phyloP scores from a whole-genome alignment of 2,329 filamentous ascomycete species.

The Cladophialophora chaetospira region DNA sequence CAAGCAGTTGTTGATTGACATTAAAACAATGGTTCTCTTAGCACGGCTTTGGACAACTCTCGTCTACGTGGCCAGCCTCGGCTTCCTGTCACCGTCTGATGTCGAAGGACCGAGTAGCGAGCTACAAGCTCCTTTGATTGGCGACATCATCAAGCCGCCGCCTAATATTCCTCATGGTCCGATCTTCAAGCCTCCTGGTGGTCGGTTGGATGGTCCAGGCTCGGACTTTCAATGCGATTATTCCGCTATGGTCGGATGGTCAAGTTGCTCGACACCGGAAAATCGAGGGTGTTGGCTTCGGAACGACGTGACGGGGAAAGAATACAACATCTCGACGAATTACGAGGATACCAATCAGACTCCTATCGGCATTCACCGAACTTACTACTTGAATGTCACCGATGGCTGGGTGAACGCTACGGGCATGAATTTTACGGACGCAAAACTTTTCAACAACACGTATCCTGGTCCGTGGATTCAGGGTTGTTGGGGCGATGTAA shows the following conservation, averaged over 20 bases:
- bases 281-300: slow-evolving; percentile 13
- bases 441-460: slow-evolving; percentile 53
- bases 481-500: slow-evolving; percentile 51
- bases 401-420: slow-evolving; percentile 4
- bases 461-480: slow-evolving; percentile 56
- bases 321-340: slow-evolving; percentile 13
- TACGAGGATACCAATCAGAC: slow-evolving; percentile 11
- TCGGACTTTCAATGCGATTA: background rate
- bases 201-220: too few relatives aligned
- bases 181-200: too few relatives aligned
- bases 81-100: too few relatives aligned
- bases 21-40: too few relatives aligned
- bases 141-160: too few relatives aligned
- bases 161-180: too few relatives aligned
- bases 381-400: slow-evolving; percentile 12
- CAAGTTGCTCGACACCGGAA: slow-evolving; percentile 2
- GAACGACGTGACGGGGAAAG: background rate
- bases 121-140: too few relatives aligned
- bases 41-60: too few relatives aligned
- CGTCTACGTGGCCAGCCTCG: too few relatives aligned
- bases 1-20: too few relatives aligned
- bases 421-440: slow-evolving; percentile 23
- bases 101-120: too few relatives aligned
- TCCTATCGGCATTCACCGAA: slow-evolving; percentile 12
- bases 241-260: slow-evolving; percentile 4